Evolutionary conservation across 75 land plant genomes (phyloP).

Genomic region (Adiantum capillusveneris): DNA sequence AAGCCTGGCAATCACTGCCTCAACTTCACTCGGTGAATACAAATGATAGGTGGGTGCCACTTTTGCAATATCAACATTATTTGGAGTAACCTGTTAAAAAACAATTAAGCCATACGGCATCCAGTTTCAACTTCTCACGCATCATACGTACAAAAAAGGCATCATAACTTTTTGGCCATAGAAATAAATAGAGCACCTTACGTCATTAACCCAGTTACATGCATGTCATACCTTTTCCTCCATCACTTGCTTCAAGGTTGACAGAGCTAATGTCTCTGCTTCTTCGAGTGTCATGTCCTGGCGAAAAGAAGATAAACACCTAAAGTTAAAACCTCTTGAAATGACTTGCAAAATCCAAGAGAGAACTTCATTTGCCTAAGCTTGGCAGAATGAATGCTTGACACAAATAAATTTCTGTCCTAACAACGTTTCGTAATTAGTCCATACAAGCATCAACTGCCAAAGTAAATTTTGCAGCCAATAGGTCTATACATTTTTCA

Average conservation of each 20-base stretch:
- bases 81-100: conserved; percentile 61
- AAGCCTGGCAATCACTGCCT: conserved; percentile 76
- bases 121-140: background rate
- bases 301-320: background rate
- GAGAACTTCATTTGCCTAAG: no score
- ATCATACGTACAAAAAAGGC: no score
- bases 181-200: no score
- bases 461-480: no score
- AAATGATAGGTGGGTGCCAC: conserved; percentile 89
- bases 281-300: conserved; percentile 83
- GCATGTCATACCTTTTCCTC: conserved; percentile 88
- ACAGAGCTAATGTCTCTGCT: conserved; percentile 83
- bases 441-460: no score
- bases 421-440: no score
- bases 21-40: conserved; percentile 84
- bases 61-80: conserved; percentile 94
- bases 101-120: background rate
- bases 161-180: no score
- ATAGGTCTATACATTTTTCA: no score
- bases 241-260: conserved; percentile 94
- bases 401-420: no score
- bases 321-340: background rate
- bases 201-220: no score
- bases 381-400: no score
- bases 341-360: no score